Evolutionary conservation across 202 grass and related monocot species (phyloP).

Genomic region (Saccharum hybrid): DNA sequence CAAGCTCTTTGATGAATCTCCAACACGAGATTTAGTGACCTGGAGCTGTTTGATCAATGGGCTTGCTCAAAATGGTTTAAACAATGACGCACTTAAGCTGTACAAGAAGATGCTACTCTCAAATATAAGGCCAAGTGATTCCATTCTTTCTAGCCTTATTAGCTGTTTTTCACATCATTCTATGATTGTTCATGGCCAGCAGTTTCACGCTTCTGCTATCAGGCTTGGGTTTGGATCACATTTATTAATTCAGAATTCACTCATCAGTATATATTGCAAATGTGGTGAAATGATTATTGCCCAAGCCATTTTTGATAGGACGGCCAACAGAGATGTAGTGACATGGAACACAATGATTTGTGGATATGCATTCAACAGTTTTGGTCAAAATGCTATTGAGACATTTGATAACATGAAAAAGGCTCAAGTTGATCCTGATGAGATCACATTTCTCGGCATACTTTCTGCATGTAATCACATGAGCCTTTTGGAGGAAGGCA

Average conservation of each 20-base stretch:
- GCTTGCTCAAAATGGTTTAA: constrained; percentile 60
- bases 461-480: constrained; percentile 68
- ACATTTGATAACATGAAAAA: constrained; percentile 60
- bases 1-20: constrained; percentile 60
- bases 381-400: constrained; percentile 57
- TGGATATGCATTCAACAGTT: constrained; percentile 67
- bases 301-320: constrained; percentile 45
- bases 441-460: constrained; percentile 63
- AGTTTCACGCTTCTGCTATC: constrained; percentile 55
- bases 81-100: constrained; percentile 46
- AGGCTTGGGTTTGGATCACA: constrained; percentile 55
- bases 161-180: constrained; percentile 58
- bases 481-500: constrained; percentile 69
- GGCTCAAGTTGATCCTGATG: constrained; percentile 58
- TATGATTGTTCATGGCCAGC: constrained; percentile 58
- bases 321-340: constrained; percentile 61
- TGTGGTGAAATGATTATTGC: constrained; percentile 61
- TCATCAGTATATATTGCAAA: constrained; percentile 69
- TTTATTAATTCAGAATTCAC: constrained; percentile 66
- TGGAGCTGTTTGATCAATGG: constrained; percentile 68
- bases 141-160: constrained; percentile 60
- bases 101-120: constrained; percentile 65
- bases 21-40: constrained; percentile 48
- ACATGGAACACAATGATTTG: constrained; percentile 79
- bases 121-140: constrained; percentile 56